Evolutionary conservation across 2,329 filamentous ascomycete species (phyloP), one percentile per base, ranked within the genome.

Genomic region (Aspergillus hortae): DNA sequence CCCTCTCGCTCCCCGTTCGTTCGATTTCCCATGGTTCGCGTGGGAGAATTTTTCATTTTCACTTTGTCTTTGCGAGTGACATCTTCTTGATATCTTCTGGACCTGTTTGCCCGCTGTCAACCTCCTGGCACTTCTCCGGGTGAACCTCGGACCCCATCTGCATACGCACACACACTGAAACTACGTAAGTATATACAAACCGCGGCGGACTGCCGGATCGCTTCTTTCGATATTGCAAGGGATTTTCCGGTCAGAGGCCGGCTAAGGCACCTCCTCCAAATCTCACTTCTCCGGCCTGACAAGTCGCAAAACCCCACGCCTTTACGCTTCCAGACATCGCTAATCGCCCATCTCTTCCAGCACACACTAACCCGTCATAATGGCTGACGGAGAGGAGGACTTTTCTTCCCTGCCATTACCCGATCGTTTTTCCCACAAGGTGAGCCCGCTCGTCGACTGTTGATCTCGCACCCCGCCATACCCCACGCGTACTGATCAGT

Each of bases 361-460:
- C 30, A 21, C 38, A 46, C 19, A 36, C 49, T 23, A 58, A 46
- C 45, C 51, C 50, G 38, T 61, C 56, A 68, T 41, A 27, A 75
- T 75, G 73, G 70, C 71, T 51, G 73, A 75, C 12, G 68, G 56
- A 57, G 69, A 73, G 61, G 70, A 72, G 52, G 73, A 75, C 53
- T 74, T 73, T 57, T 74, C 72, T 44, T 67, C 72, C 54, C 63
- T 75, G 42, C 70, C 73, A 27, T 62, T 75, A 30, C 63, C 69
- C 12, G 73, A 75, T 44, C 66, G 72, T 50, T 75, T 75, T 52
- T 56, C 67, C 51, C 73, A 75, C 58, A 75, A 75, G 68, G 69
- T 72, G 60, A 58, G 63, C 54, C 54, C 21, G 23, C 30, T 33
- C 30, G 30, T 44, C 32, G 15, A 41, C 41, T 2, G 30, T 30